Base-by-base conservation (phyloP, 2,329 filamentous ascomycete genomes). In the Colletotrichum siamense region DNA sequence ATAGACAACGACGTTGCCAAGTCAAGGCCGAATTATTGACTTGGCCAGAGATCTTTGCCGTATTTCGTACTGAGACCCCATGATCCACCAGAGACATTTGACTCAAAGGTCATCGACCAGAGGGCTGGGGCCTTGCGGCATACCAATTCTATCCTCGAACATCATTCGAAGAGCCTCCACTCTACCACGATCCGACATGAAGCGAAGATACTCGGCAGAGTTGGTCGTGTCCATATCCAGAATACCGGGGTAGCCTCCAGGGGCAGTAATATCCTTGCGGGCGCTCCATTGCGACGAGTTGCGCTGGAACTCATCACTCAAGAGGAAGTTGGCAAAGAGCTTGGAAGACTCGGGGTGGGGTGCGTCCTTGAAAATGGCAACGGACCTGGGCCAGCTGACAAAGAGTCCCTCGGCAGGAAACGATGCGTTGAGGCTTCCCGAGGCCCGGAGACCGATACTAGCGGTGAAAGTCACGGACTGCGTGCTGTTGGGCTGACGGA, bases 331-430 rank as follows among this genome's bases (percentile, higher is more conserved):
- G 77, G 87, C 84, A 12, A 90, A 83, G 36, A 90, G 81, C 82
- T 90, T 90, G 28, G 89, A 87, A 49, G 84, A 83, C 79, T 90
- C 88, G 0, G 87, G 87, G 63, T 88, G 87, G 1, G 87, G 87
- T 0, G 89, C 87, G 30, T 87, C 82, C 61, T 85, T 86, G 28
- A 88, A 81, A 69, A 91, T 91, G 3, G 84, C 89, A 1, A 81
- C 86, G 0, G 80, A 84, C 78, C 91, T 88, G 0, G 87, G 78
- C 89, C 89, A 91, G 7, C 83, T 83, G 12, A 88, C 85, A 73
- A 86, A 89, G 63, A 83, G 77, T 13, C 82, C 86, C 15, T 84
- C 77, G 13, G 78, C 83, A 0, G 87, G 86, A 10, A 83, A 79
- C 0, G 82, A 76, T 32, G 80, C 73, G 24, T 80, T 81, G 22